phyloP scores from a whole-genome alignment of 2,329 filamentous ascomycete species.

The Ophiostoma quercus region DNA sequence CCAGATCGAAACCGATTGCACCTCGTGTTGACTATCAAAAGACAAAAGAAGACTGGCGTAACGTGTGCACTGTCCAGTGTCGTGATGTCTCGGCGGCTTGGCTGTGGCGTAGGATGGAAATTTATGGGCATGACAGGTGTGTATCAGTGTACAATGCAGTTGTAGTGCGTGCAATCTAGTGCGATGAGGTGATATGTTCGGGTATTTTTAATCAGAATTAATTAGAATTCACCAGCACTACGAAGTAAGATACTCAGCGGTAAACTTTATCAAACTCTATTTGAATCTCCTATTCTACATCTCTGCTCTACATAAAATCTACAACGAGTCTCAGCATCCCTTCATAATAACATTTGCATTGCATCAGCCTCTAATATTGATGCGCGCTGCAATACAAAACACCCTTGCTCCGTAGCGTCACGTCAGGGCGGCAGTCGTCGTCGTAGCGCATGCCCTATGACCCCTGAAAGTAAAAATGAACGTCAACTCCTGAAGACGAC shows the following conservation, averaged over 20 bases:
- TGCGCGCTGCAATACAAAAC: not conserved
- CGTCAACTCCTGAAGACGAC: not conserved
- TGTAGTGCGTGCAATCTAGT: too few relatives aligned
- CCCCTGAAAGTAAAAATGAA: not conserved
- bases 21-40: too few relatives aligned
- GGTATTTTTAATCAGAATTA: too few relatives aligned
- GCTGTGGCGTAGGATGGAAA: not conserved
- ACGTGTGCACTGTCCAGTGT: not conserved
- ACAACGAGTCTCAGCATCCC: not conserved
- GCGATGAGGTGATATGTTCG: too few relatives aligned
- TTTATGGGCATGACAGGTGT: too few relatives aligned
- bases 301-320: not conserved
- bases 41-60: too few relatives aligned
- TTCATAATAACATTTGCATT: not conserved
- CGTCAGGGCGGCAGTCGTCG: not conserved
- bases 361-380: not conserved
- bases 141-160: too few relatives aligned
- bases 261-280: too few relatives aligned
- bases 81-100: conserved; percentile 4
- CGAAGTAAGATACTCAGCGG: too few relatives aligned
- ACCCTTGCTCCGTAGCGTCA: conserved; percentile 3
- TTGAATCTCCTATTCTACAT: too few relatives aligned
- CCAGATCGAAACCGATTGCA: too few relatives aligned
- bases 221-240: too few relatives aligned
- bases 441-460: not conserved